phyloP scores from a whole-genome alignment of 352 stramenopile species.

The Globisporangium mamillatum region DNA sequence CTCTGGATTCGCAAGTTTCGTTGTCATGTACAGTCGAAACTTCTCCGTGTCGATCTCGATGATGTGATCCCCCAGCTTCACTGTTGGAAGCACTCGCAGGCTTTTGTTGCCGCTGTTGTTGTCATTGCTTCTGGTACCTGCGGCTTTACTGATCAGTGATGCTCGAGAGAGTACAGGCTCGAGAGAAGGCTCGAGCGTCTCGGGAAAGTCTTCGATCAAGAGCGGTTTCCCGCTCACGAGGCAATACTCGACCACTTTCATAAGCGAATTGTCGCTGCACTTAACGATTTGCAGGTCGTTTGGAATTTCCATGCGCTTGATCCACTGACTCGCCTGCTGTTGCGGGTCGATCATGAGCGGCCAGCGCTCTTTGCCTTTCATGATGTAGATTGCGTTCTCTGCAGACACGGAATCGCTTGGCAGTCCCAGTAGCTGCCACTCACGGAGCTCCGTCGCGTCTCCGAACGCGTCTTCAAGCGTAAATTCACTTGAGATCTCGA shows the following conservation, averaged over 20 bases:
- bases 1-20: constrained; percentile 89
- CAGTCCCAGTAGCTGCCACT: constrained; percentile 87
- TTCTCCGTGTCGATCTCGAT: constrained; percentile 63
- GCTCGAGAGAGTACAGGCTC: constrained; percentile 47
- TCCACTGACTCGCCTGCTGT: constrained; percentile 91
- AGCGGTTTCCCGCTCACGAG: constrained; percentile 40
- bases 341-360: constrained; percentile 94
- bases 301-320: constrained; percentile 79
- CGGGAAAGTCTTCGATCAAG: constrained; percentile 56
- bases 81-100: constrained; percentile 5
- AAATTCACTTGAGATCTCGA: constrained; percentile 44
- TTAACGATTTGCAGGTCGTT: constrained; percentile 77
- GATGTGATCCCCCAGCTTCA: constrained; percentile 73
- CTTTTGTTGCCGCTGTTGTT: neutral
- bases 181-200: constrained; percentile 50
- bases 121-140: constrained; percentile 1
- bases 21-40: constrained; percentile 91
- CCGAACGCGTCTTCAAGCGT: constrained; percentile 69
- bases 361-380: constrained; percentile 85
- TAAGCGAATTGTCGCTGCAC: constrained; percentile 38
- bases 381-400: constrained; percentile 90
- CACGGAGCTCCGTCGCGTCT: constrained; percentile 78
- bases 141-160: constrained; percentile 2
- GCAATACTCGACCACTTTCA: constrained; percentile 38
- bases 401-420: constrained; percentile 87